Conservation (phyloP, 164 flowering plant genomes). For the Tinospora cordifolia region DNA sequence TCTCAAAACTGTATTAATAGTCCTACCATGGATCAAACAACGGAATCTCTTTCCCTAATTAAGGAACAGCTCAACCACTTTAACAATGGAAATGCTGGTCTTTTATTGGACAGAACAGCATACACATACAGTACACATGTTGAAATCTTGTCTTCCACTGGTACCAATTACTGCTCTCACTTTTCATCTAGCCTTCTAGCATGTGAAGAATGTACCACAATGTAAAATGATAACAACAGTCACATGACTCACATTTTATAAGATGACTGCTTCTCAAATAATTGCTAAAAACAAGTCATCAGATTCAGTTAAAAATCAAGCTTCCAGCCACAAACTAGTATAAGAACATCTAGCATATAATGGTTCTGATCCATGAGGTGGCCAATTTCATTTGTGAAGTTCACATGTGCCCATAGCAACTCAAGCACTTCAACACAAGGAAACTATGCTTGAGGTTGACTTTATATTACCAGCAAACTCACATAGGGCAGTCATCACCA, state of each 20-base stretch:
- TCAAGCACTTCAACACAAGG: background rate
- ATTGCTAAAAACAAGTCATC: background rate
- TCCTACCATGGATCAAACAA: no score
- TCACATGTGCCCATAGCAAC: background rate
- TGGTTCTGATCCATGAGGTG: background rate
- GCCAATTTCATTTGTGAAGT: background rate
- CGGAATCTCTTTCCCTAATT: no score
- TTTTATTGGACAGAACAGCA: background rate
- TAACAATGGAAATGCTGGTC: background rate
- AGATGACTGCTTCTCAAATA: background rate
- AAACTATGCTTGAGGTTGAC: background rate
- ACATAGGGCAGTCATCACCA: background rate
- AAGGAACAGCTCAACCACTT: background rate
- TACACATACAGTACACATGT: background rate
- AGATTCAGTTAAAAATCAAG: background rate
- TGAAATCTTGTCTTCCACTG: background rate
- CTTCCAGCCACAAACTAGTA: background rate
- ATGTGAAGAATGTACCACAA: background rate
- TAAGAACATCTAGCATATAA: background rate
- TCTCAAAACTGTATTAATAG: no score
- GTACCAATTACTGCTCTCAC: background rate
- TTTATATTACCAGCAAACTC: background rate
- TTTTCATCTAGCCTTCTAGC: background rate
- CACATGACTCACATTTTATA: background rate
- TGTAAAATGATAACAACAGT: background rate